Evolutionary conservation across 352 stramenopile genomes (phyloP), one percentile per base, ranked within the genome.

Genomic region (Globisporangium okanoganense): DNA sequence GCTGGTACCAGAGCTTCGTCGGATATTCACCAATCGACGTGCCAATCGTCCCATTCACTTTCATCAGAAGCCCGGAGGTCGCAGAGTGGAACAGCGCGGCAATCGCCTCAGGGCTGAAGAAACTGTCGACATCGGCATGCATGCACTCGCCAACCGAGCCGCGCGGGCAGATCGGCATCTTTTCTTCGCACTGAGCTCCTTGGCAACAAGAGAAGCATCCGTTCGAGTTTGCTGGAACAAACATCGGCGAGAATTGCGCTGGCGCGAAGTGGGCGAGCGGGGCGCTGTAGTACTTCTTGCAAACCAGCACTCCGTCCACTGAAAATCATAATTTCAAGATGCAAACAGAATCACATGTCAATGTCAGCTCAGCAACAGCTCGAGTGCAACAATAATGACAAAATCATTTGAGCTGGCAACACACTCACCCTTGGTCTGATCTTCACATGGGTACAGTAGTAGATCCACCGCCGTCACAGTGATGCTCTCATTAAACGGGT

Each of bases 141-240:
- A 95, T 90, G 71, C 85, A 93, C 59, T 78, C 62, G 33, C 67
- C 77, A 2, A 68, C 62, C 12, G 68, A 74, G 18, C 66, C 79
- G n/a, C 62, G 69, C 3, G 83, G 80, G 65, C 85, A 95, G 38
- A 95, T 56, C n/a, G 62, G 24, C 40, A 85, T 56, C 64, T 76
- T 78, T 1, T 80, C 65, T 8, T 72, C 70, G 55, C 85, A 94
- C 13, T 76, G 56, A 13, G 59, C 62, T 24, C 82, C 82, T 70
- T 90, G 75, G 48, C 85, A 95, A 56, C 85, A 95, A 20, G 85
- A 90, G 36, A 87, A 89, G 60, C 85, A 95, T 12, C 85, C 76
- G 5, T 62, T 59, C 13, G 68, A 84, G 35, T 72, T 82, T n/a
- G 83, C 64, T 38, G 85, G 85, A 41, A 95, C 91, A 62, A 77